Conservation (phyloP, 225 moss, liverwort and hornwort genomes). For the Ulota crispa region DNA sequence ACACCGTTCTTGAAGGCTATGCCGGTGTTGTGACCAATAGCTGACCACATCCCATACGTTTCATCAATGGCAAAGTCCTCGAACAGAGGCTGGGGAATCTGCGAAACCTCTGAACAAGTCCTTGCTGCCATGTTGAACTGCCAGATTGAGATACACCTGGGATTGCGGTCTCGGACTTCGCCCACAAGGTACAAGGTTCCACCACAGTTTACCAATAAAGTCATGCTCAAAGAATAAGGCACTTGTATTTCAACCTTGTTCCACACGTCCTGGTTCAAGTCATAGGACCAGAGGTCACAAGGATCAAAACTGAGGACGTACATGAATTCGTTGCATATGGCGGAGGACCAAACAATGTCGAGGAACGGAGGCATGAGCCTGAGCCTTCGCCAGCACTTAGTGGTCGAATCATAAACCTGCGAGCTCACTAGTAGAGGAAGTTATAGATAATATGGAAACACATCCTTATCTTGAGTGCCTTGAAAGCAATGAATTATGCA, state of each 20-base stretch:
- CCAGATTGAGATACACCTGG: conserved; percentile 59
- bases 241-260: conserved; percentile 52
- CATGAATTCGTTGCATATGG: conserved; percentile 46
- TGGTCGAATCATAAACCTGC: conserved; percentile 56
- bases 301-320: conserved; percentile 63
- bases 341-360: conserved; percentile 59
- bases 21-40: conserved; percentile 46
- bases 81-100: conserved; percentile 53
- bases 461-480: neutral
- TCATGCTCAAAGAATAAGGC: conserved; percentile 56
- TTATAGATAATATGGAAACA: neutral
- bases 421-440: neutral
- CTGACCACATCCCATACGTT: conserved; percentile 60
- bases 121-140: conserved; percentile 46
- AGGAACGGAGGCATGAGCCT: conserved; percentile 54
- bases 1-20: conserved; percentile 67
- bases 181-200: conserved; percentile 48
- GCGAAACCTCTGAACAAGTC: conserved; percentile 43
- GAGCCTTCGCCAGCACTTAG: conserved; percentile 43
- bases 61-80: conserved; percentile 46
- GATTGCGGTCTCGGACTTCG: conserved; percentile 45
- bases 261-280: conserved; percentile 44
- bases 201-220: conserved; percentile 44
- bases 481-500: neutral
- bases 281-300: conserved; percentile 56